phyloP scores from a whole-genome alignment of 352 stramenopile species.

The Pythium plurisporium region DNA sequence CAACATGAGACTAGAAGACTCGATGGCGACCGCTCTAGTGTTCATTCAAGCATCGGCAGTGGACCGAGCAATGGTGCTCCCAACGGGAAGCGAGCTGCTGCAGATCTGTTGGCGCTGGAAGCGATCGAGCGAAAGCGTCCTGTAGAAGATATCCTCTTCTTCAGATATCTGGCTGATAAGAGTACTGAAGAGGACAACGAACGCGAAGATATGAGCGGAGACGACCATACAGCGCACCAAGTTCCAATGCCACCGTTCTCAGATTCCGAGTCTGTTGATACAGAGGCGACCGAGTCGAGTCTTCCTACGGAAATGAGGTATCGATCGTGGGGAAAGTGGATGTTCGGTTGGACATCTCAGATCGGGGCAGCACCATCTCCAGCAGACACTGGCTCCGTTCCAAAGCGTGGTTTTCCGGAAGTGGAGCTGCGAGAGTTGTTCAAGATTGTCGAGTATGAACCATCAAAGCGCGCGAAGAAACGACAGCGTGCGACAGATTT shows the following conservation, averaged over 20 bases:
- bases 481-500: conserved; percentile 29
- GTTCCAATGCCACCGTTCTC: conserved; percentile 59
- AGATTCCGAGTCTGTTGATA: conserved; percentile 79
- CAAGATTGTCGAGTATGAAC: conserved; percentile 83
- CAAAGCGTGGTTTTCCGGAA: conserved; percentile 61
- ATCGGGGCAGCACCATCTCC: conserved; percentile 36
- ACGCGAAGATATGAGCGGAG: background rate
- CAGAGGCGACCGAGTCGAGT: conserved; percentile 63
- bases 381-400: conserved; percentile 22
- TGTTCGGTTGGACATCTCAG: conserved; percentile 83
- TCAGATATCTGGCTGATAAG: conserved; percentile 74
- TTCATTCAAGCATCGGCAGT: conserved; percentile 6
- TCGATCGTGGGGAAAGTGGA: conserved; percentile 78
- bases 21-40: conserved; percentile 5
- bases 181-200: conserved; percentile 26
- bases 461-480: conserved; percentile 60
- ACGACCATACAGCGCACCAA: background rate
- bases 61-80: conserved; percentile 1
- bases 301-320: conserved; percentile 70
- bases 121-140: conserved; percentile 67
- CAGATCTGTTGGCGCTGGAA: conserved; percentile 35
- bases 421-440: conserved; percentile 84
- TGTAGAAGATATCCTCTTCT: conserved; percentile 83
- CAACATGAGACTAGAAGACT: conserved; percentile 1
- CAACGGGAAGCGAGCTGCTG: background rate